Evolutionary conservation across 176 grass and related monocot genomes (phyloP).

Genomic region (Miscanthus lutarioriparius): DNA sequence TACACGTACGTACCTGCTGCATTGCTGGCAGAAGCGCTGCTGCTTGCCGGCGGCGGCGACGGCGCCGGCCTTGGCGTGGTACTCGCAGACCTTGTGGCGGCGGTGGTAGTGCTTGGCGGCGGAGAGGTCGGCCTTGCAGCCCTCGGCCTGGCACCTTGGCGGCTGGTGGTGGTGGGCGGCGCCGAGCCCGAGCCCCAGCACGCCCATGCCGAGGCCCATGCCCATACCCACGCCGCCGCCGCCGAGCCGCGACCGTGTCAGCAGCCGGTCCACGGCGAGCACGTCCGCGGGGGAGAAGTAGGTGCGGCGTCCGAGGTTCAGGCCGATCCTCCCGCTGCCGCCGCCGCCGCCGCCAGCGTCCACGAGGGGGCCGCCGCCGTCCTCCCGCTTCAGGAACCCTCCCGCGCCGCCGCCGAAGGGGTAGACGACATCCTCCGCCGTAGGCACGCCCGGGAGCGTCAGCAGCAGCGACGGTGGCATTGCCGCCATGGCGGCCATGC

Average conservation of each 20-base stretch:
- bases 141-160: constrained; percentile 82
- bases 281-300: constrained; percentile 74
- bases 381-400: constrained; percentile 56
- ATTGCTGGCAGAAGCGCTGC: constrained; percentile 92
- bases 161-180: constrained; percentile 50
- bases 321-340: constrained; percentile 56
- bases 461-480: constrained; percentile 26
- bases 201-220: constrained; percentile 25
- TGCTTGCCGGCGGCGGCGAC: constrained; percentile 69
- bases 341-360: background rate
- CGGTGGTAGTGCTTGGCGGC: constrained; percentile 91
- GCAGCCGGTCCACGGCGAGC: constrained; percentile 57
- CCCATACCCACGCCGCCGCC: background rate
- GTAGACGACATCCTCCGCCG: constrained; percentile 22
- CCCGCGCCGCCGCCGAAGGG: constrained; percentile 34
- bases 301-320: constrained; percentile 73
- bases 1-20: constrained; percentile 73
- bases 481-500: constrained; percentile 43
- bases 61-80: constrained; percentile 84
- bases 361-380: constrained; percentile 34
- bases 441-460: constrained; percentile 2
- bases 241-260: constrained; percentile 36
- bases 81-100: constrained; percentile 97
- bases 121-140: constrained; percentile 79
- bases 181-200: constrained; percentile 48